phyloP scores from a whole-genome alignment of 192 early-diverging fungal species.

The Entophlyctis luteolus region DNA sequence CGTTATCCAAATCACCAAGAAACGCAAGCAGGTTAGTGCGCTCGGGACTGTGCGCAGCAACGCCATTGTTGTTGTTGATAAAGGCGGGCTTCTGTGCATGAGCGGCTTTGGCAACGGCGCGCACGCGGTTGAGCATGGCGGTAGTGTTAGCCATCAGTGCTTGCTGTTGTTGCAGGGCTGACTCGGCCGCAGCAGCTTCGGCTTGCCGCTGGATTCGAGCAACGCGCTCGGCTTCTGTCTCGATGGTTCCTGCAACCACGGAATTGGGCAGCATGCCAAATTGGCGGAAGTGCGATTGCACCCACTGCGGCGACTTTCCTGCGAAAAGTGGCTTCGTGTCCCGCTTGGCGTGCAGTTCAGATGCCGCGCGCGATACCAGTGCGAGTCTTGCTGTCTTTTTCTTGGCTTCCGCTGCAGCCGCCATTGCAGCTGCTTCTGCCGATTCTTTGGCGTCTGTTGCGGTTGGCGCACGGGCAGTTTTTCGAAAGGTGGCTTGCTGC shows the following conservation, averaged over 20 bases:
- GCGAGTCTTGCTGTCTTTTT: background rate
- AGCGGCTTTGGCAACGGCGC: too few species aligned
- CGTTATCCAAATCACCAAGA: too few species aligned
- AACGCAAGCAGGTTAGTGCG: too few species aligned
- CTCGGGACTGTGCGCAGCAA: too few species aligned
- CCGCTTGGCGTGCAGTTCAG: background rate
- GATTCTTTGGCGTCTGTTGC: too few species aligned
- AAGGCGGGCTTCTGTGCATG: too few species aligned
- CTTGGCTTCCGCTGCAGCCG: too few species aligned
- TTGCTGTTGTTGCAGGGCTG: background rate
- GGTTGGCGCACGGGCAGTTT: too few species aligned
- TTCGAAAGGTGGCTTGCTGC: too few species aligned
- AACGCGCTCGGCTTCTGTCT: background rate
- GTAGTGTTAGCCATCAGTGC: background rate
- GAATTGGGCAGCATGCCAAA: conserved; percentile 41
- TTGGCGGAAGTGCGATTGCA: conserved; percentile 32
- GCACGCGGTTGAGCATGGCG: conserved; percentile 2
- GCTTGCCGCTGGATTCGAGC: background rate
- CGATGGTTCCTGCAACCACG: conserved; percentile 26
- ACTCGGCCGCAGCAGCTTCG: background rate
- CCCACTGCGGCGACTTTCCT: conserved; percentile 15
- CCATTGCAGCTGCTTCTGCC: too few species aligned
- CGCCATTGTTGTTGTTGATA: too few species aligned
- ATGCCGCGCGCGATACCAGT: background rate
- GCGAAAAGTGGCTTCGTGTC: conserved; percentile 9